Evolutionary conservation across 208 protist species (phyloP), one percentile per base, ranked within the genome.

Genomic region (Sergeia podlipaevii): DNA sequence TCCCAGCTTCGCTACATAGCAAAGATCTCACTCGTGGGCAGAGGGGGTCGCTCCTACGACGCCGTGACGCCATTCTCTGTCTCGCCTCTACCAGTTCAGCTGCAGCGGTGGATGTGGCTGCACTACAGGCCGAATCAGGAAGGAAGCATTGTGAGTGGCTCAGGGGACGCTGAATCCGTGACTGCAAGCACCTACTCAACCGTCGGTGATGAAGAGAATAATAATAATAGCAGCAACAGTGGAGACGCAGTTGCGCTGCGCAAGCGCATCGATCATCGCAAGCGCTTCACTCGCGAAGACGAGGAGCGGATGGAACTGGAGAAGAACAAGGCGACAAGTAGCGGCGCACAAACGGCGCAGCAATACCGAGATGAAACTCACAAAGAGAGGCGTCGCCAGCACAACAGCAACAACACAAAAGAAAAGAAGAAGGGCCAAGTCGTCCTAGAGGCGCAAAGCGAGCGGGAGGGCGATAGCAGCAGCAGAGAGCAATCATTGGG

Each of bases 11-110:
- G 24, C 36, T 91, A 91, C 60, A 53, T 21, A 32, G 64, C 66
- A 46, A 56, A 37, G 32, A 67, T 61, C 0, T 65, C 65, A n/a
- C 49, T 91, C n/a, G 55, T 75, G 36, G 27, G 53, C 13, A 49
- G 41, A 13, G 53, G 33, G 26, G 69, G 69, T 18, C 65, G 70
- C 11, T 18, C 65, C 21, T 50, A 56, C 30, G 64, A 34, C 32
- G 59, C 54, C 7, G 66, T 43, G 27, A 34, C 43, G 41, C 8
- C 10, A 1, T 76, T 87, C 52, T 41, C 37, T 13, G 21, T 88
- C 1, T 45, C 56, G 43, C 61, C 77, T 46, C 64, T 83, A 21
- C 77, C 79, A 15, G 68, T 91, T 30, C 74, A 87, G 62, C 45
- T 74, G 32, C 63, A 73, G 39, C 60, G 67, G 11, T 88, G 79